These are phyloP conservation scores for Daedaleopsis sinensis DNA, from an alignment of 768 basidiomycete genomes.

Conservation along the genomic window DNA sequence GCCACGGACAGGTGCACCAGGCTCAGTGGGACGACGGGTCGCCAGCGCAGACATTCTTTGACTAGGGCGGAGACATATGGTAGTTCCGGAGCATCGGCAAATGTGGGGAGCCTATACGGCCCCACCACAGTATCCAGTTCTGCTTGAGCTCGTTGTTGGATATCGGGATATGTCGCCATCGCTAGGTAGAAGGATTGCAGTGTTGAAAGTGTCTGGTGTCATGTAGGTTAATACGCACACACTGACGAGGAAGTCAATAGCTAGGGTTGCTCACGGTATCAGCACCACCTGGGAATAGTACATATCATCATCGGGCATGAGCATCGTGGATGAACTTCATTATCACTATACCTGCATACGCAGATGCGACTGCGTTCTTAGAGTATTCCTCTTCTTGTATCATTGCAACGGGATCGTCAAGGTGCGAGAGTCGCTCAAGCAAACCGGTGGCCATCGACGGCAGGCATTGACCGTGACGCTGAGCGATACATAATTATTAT, in stretches of 20 bases:
- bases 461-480: conserved; percentile 5
- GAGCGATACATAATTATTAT: neutral
- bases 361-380: neutral
- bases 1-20: conserved; percentile 19
- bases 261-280: conserved; percentile 6
- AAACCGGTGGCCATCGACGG: conserved; percentile 7
- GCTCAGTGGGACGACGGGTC: conserved; percentile 16
- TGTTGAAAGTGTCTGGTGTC: conserved; percentile 22
- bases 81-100: conserved; percentile 14
- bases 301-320: neutral
- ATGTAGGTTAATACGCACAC: neutral
- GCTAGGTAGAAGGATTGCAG: conserved; percentile 27
- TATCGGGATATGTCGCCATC: conserved; percentile 29
- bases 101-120: conserved; percentile 12
- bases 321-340: too few species aligned
- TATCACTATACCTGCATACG: conserved; percentile 11
- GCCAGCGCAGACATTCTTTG: conserved; percentile 29
- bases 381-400: conserved; percentile 1
- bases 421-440: neutral
- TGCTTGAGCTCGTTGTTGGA: conserved; percentile 27
- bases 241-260: neutral
- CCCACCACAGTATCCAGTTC: conserved; percentile 30
- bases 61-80: conserved; percentile 27
- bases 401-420: neutral
- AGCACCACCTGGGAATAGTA: neutral